Conservation (phyloP, 2,329 filamentous ascomycete species). For the Polychaeton citri region DNA sequence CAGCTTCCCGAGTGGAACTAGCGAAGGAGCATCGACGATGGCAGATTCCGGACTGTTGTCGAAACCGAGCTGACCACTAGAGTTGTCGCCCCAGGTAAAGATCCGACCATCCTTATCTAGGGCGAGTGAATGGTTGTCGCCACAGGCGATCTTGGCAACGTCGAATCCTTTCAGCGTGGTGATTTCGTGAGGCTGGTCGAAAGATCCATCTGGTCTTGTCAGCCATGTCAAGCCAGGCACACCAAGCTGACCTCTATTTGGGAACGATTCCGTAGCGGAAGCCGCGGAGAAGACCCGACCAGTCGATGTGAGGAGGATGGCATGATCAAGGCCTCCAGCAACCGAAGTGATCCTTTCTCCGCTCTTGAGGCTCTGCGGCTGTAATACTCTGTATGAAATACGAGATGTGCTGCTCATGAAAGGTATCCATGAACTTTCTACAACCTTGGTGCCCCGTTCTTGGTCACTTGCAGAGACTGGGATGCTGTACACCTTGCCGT, state of each 20-base stretch:
- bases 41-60: slow-evolving; percentile 50
- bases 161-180: slow-evolving; percentile 55
- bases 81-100: slow-evolving; percentile 86
- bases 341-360: slow-evolving; percentile 64
- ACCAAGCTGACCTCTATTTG: slow-evolving; percentile 73
- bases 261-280: slow-evolving; percentile 63
- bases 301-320: slow-evolving; percentile 66
- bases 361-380: slow-evolving; percentile 49
- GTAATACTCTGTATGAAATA: slow-evolving; percentile 61
- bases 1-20: slow-evolving; percentile 56
- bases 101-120: slow-evolving; percentile 63
- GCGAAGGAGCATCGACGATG: slow-evolving; percentile 54
- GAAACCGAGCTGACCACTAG: slow-evolving; percentile 80
- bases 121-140: slow-evolving; percentile 74
- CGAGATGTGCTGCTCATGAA: slow-evolving; percentile 50
- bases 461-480: slow-evolving; percentile 66
- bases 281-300: slow-evolving; percentile 86
- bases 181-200: slow-evolving; percentile 73
- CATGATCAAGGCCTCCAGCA: slow-evolving; percentile 70
- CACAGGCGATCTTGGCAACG: slow-evolving; percentile 62
- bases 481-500: slow-evolving; percentile 72
- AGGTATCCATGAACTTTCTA: slow-evolving; percentile 58
- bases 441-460: slow-evolving; percentile 45
- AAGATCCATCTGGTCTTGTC: slow-evolving; percentile 61
- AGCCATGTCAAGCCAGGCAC: slow-evolving; percentile 70